phyloP scores from a whole-genome alignment of 2,329 filamentous ascomycete species.

The Fusarium sp. region DNA sequence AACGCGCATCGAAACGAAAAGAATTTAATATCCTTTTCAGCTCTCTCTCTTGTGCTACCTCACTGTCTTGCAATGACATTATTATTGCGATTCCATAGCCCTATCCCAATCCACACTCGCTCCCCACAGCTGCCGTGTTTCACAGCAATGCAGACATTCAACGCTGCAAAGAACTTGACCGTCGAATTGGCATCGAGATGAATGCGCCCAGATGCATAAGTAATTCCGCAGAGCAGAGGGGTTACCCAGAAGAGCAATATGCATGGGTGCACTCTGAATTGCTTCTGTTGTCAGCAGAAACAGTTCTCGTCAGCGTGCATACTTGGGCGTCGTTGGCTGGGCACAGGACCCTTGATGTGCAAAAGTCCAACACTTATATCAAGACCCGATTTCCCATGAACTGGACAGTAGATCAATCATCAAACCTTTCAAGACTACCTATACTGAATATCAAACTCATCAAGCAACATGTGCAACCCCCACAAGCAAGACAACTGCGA shows the following conservation, averaged over 20 bases:
- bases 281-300: background rate
- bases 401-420: too few species aligned
- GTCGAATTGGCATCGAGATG: background rate
- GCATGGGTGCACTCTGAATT: background rate
- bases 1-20: background rate
- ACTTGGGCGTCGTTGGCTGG: background rate
- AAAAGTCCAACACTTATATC: background rate
- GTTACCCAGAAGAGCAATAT: background rate
- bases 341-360: background rate
- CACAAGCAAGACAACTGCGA: background rate
- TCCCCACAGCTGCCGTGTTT: background rate
- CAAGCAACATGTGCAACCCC: background rate
- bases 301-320: background rate
- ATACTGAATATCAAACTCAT: background rate
- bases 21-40: background rate
- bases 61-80: background rate
- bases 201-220: background rate
- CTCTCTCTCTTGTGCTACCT: background rate
- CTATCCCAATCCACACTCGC: background rate
- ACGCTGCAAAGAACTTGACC: background rate
- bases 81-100: background rate
- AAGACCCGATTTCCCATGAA: background rate
- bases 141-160: constrained; percentile 4
- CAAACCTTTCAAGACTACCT: too few species aligned
- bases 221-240: background rate